Evolutionary conservation across 2,329 filamentous ascomycete species (phyloP), one percentile per base, ranked within the genome.

Genomic region (Sporothrix brasiliensis): DNA sequence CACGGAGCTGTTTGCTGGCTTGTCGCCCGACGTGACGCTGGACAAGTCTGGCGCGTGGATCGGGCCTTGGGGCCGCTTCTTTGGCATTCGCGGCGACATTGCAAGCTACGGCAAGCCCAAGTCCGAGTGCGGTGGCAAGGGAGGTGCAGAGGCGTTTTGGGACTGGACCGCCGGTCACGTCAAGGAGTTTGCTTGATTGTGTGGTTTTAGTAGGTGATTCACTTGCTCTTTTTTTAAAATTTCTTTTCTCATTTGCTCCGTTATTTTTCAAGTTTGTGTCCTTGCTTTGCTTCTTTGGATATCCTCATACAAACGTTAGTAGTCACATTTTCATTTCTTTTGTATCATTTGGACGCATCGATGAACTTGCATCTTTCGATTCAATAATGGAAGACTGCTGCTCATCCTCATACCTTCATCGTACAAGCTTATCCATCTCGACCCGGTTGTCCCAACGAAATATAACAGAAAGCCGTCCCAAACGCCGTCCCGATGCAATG

Each of bases 141-240:
- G 80, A 1, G 75, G 75, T 21, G 79, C 76, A 0, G 74, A 77
- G 67, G 76, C 77, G 61, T 82, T 82, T 63, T 83, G 80, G 81
- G 74, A 79, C 4, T 83, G 81, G 82, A 78, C 76, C 0, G 78
- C 82, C 69, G 77, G 78, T 19, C 80, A 83, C 50, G 74, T 81
- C 21, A 76, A 77, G 47, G 69, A 73, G n/a, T 76, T 74, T 44
- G 58, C 74, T 39, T 77, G 34, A 41, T 11, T 41, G 41, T 11
- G 1, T 53, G 41, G 24, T 10, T 6, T 14, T 24, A 44, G 13
- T 14, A 3, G 21, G 9, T 34, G 4, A 13, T 60, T 49, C 7
- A 3, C n/a, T 34, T 41, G 4, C 47, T 24, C 24, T 13, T 39
- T 56, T 56, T 50, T 30, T 61, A 24, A 19, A 4, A 10, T 50